Conservation (phyloP, 2,329 filamentous ascomycete species). For the Seiridium cupressi region DNA sequence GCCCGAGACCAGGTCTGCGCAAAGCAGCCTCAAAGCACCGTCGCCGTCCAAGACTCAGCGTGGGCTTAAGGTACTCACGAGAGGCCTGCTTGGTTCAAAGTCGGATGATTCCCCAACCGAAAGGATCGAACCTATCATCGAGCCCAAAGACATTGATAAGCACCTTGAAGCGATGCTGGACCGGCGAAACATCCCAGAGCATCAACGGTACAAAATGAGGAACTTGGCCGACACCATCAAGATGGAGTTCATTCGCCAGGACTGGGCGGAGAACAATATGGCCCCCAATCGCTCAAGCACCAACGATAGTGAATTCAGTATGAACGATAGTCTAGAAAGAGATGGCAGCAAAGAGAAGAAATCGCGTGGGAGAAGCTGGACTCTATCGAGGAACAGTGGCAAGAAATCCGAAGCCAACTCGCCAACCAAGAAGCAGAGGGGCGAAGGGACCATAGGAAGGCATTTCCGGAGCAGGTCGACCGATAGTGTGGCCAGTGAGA, state of each 20-base stretch:
- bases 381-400: constrained; percentile 58
- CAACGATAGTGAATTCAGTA: constrained; percentile 39
- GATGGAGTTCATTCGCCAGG: constrained; percentile 89
- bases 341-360: constrained; percentile 51
- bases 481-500: constrained; percentile 64
- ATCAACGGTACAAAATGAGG: constrained; percentile 93
- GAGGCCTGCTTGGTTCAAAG: constrained; percentile 33
- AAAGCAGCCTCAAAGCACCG: constrained; percentile 18
- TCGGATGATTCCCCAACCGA: constrained; percentile 32
- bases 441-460: constrained; percentile 60
- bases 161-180: constrained; percentile 69
- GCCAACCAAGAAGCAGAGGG: constrained; percentile 72
- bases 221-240: constrained; percentile 87
- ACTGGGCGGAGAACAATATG: constrained; percentile 64
- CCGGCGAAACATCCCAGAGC: constrained; percentile 87
- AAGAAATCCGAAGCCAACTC: constrained; percentile 61
- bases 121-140: constrained; percentile 51
- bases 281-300: constrained; percentile 20
- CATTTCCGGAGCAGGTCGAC: constrained; percentile 71
- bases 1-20: constrained; percentile 12
- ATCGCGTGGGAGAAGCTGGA: constrained; percentile 75
- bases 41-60: constrained; percentile 36
- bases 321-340: constrained; percentile 35
- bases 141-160: constrained; percentile 53
- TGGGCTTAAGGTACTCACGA: constrained; percentile 39